Evolutionary conservation across 768 basidiomycete species (phyloP).

Genomic region (Tylopilus rubrobrunneus): DNA sequence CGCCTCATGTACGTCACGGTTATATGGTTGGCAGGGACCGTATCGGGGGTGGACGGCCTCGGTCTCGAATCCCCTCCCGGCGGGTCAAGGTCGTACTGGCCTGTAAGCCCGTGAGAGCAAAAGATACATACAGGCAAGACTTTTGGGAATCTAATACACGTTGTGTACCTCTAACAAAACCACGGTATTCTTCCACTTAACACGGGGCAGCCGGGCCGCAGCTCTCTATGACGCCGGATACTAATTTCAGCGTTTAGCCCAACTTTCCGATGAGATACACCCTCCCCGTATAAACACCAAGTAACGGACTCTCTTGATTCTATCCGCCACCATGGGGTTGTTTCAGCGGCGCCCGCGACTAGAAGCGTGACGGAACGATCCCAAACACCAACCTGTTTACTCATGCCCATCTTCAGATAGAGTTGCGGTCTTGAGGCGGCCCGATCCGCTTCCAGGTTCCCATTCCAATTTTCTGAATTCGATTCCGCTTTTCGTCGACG

Average conservation of each 20-base stretch:
- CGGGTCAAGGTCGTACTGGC: too few relatives aligned
- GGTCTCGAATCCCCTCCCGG: too few relatives aligned
- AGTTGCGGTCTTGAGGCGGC: slow-evolving; percentile 8
- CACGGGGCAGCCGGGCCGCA: too few relatives aligned
- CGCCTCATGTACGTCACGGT: neutral
- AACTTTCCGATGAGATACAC: neutral
- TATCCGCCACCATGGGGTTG: neutral
- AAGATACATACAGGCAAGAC: neutral
- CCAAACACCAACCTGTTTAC: neutral
- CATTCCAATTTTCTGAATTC: neutral
- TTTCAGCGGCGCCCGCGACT: neutral
- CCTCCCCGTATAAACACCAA: neutral
- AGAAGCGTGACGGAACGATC: slow-evolving; percentile 1
- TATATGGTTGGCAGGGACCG: neutral
- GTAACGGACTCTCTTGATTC: neutral
- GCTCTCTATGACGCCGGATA: neutral
- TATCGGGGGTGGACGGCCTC: neutral
- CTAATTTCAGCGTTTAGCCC: neutral
- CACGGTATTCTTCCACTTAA: too few relatives aligned
- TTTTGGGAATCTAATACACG: too few relatives aligned
- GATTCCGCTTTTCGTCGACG: slow-evolving; percentile 12
- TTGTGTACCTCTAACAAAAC: neutral
- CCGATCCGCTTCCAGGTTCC: neutral
- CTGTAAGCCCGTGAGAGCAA: neutral
- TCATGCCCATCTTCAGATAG: neutral